Percentiles rank a stretch among this genome's conserved stretches.
Conservation (phyloP, 73 alveolate genomes). For the Breviolum minutum region DNA sequence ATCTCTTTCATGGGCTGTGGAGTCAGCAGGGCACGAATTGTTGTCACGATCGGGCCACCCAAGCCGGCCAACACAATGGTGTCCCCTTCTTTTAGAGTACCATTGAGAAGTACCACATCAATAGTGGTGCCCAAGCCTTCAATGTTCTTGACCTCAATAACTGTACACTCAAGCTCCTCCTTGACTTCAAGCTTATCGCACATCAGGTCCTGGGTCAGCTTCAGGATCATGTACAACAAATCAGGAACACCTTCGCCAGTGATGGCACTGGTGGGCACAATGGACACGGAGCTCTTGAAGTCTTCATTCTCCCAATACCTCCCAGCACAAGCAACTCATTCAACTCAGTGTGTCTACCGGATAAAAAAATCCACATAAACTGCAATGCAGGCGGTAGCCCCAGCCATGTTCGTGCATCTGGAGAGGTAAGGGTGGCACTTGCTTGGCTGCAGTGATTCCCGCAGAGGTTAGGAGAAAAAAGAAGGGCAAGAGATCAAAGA, state of each 20-base stretch:
- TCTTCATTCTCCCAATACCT: slow-evolving; percentile 99
- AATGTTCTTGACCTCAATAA: slow-evolving; percentile 99
- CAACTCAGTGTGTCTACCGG: slow-evolving; percentile 97
- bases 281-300: slow-evolving; percentile 98
- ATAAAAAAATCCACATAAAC: slow-evolving; percentile 94
- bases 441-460: not conserved
- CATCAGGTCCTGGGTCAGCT: slow-evolving; percentile 96
- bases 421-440: not conserved
- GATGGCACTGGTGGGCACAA: slow-evolving; percentile 99
- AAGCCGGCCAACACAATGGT: slow-evolving; percentile 99
- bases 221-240: slow-evolving; percentile 98
- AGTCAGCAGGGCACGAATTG: slow-evolving; percentile 99
- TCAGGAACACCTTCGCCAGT: slow-evolving; percentile 99
- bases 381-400: slow-evolving; percentile 12
- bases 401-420: not conserved
- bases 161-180: slow-evolving; percentile 97
- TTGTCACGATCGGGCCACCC: slow-evolving; percentile 99
- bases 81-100: slow-evolving; percentile 99
- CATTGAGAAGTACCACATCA: slow-evolving; percentile 99
- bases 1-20: slow-evolving; percentile 99
- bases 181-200: slow-evolving; percentile 13
- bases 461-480: too few species aligned
- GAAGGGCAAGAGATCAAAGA: too few species aligned
- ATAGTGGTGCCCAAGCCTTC: slow-evolving; percentile 99
- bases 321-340: slow-evolving; percentile 97